Base-by-base conservation (phyloP, 495 filamentous ascomycete species). In the Aspergillus egyptiacus region DNA sequence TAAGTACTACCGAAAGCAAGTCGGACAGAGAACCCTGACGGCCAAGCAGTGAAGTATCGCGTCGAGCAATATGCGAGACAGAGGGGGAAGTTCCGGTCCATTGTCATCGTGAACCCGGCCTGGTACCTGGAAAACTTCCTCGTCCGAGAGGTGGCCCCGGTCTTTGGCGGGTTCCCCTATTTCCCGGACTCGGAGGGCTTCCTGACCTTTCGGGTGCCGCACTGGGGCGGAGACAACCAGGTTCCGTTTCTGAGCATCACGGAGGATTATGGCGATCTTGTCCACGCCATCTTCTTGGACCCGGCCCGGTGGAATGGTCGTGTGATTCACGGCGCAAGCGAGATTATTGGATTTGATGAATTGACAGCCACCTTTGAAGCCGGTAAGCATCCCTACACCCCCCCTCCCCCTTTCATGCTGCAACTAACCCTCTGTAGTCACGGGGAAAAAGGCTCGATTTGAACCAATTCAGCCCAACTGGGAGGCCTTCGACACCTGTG, bases 231-330 rank as follows among this genome's bases (percentile, higher is more conserved):
- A 6, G 50, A 64, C 5, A 57, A 61, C 14, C 22, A 60, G 15
- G 54, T 67, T 5, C 60, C 62, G 5, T 69, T 52, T 35, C 28
- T 65, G 10, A 48, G 54, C 36, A 55, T 67, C 5, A 18, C 38
- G 0, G 59, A 66, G 27, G 66, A 67, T 27, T 67, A 52, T 39
- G 66, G 63, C 1, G 66, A 69, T 40, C 55, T 65, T 32, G 54
- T 69, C 1, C 66, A 67, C 19, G 66, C 62, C 13, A 44, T 65
- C 6, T 63, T 67, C 22, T 40, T 67, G 3, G 58, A 67, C 10
- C 64, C 60, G 2, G 33, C 19, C 8, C 18, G 14, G 30, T 57
- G 43, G 44, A 50, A 55, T 19, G 31, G 40, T 9, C 41, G 28
- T 5, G 9, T 51, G 6, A 28, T 36, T 9, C 54, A 48, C 7